These are phyloP conservation scores for Chlorophyllum brunneum DNA, from an alignment of 768 basidiomycete genomes.

Conservation along the genomic window DNA sequence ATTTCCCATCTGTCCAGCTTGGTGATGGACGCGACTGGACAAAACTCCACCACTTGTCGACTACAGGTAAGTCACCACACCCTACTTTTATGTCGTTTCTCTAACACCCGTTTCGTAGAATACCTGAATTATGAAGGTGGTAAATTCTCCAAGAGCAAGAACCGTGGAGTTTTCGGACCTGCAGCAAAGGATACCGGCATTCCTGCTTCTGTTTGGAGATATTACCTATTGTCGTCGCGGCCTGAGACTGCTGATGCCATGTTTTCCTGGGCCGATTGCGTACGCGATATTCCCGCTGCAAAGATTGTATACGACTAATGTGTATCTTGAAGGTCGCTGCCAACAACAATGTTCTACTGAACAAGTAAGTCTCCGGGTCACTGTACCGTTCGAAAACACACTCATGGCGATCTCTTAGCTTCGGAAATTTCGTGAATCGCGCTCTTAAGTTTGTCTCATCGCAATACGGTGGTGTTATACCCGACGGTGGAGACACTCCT, in stretches of 20 bases:
- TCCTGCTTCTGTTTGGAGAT: slow-evolving; percentile 93
- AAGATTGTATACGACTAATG: slow-evolving; percentile 8
- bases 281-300: slow-evolving; percentile 32
- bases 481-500: slow-evolving; percentile 68
- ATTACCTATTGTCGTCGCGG: slow-evolving; percentile 87
- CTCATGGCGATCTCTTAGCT: slow-evolving; percentile 38
- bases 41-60: slow-evolving; percentile 88
- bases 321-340: slow-evolving; percentile 61
- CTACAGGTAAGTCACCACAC: slow-evolving; percentile 67
- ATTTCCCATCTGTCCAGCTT: slow-evolving; percentile 86
- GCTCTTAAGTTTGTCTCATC: slow-evolving; percentile 88
- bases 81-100: background rate
- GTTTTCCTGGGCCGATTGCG: slow-evolving; percentile 96
- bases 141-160: slow-evolving; percentile 97
- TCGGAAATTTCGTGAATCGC: slow-evolving; percentile 98
- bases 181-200: slow-evolving; percentile 92
- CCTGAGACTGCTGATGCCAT: slow-evolving; percentile 94
- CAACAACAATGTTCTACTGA: slow-evolving; percentile 90
- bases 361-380: slow-evolving; percentile 58
- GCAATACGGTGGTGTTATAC: slow-evolving; percentile 76
- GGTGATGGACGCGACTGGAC: slow-evolving; percentile 94
- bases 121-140: slow-evolving; percentile 98
- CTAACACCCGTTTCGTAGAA: slow-evolving; percentile 42
- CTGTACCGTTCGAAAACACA: background rate
- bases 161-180: slow-evolving; percentile 95